Percentiles rank a stretch among this genome's conserved stretches.
Conservation (phyloP, 768 basidiomycete genomes). For the Leccinum barrowsii region DNA sequence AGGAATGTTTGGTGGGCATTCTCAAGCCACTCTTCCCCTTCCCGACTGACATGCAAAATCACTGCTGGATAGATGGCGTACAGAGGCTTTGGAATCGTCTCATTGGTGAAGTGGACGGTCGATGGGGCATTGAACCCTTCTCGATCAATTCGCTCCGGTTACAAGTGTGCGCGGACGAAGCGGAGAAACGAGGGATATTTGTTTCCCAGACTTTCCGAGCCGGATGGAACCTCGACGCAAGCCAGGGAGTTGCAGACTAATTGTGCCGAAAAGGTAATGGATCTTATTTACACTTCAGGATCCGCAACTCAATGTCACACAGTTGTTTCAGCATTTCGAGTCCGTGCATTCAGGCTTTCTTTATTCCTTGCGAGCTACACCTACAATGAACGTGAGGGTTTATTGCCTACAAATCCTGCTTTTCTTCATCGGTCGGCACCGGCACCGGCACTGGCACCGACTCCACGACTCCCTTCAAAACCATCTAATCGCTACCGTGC, state of each 20-base stretch:
- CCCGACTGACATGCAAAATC: conserved; percentile 37
- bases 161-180: conserved; percentile 30
- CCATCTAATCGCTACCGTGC: conserved; percentile 51
- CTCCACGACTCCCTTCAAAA: conserved; percentile 58
- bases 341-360: conserved; percentile 48
- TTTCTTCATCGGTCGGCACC: conserved; percentile 65
- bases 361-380: conserved; percentile 38
- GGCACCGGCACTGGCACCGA: conserved; percentile 54
- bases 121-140: conserved; percentile 65
- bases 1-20: conserved; percentile 77
- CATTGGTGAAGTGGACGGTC: conserved; percentile 57
- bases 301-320: conserved; percentile 1
- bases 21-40: conserved; percentile 73
- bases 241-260: conserved; percentile 68
- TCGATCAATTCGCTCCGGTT: conserved; percentile 65
- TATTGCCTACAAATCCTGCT: conserved; percentile 72
- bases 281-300: not conserved
- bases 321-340: conserved; percentile 69
- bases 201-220: conserved; percentile 63
- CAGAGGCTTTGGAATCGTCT: conserved; percentile 53
- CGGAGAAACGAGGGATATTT: conserved; percentile 42
- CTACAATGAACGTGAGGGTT: conserved; percentile 36
- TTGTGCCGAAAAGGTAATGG: conserved; percentile 60
- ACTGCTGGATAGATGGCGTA: conserved; percentile 46
- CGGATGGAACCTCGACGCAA: conserved; percentile 66